Conservation (phyloP, 768 basidiomycete species). For the Lentinula detonsa region DNA sequence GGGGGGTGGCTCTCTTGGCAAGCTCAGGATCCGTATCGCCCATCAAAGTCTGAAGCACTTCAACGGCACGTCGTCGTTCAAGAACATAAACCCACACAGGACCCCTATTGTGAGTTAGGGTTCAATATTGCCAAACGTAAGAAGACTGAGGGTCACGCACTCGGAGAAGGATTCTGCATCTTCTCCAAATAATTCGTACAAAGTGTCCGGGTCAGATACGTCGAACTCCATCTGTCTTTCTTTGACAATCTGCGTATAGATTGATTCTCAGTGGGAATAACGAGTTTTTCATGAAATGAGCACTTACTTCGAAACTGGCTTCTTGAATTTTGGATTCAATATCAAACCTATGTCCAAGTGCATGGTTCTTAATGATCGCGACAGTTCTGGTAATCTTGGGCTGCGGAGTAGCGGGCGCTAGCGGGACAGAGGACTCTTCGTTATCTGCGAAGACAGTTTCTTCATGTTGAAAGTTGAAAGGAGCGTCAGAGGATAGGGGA, state of each 20-base stretch:
- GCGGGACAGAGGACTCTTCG: slow-evolving; percentile 8
- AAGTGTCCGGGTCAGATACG: slow-evolving; percentile 69
- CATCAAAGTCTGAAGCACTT: slow-evolving; percentile 76
- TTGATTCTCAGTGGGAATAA: background rate
- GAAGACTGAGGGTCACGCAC: slow-evolving; percentile 35
- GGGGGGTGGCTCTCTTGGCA: slow-evolving; percentile 48
- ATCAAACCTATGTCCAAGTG: slow-evolving; percentile 65
- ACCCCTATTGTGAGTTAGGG: slow-evolving; percentile 38
- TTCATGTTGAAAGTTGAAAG: slow-evolving; percentile 12
- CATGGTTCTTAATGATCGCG: slow-evolving; percentile 81
- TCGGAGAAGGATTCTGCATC: slow-evolving; percentile 70
- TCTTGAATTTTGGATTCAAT: slow-evolving; percentile 77
- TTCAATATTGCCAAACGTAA: slow-evolving; percentile 4
- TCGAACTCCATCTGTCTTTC: slow-evolving; percentile 89
- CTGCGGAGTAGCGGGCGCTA: slow-evolving; percentile 6
- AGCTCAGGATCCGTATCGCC: slow-evolving; percentile 56
- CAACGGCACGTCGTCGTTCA: slow-evolving; percentile 74
- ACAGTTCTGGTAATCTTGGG: slow-evolving; percentile 54
- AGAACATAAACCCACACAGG: slow-evolving; percentile 92
- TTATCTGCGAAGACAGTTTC: background rate
- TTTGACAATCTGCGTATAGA: slow-evolving; percentile 60
- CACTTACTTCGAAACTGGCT: slow-evolving; percentile 73
- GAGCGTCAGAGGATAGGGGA: slow-evolving; percentile 17
- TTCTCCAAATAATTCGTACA: slow-evolving; percentile 76
- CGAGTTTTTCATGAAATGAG: background rate